Conservation (phyloP, 139 green algal genomes). For the Picochlorum sp. region DNA sequence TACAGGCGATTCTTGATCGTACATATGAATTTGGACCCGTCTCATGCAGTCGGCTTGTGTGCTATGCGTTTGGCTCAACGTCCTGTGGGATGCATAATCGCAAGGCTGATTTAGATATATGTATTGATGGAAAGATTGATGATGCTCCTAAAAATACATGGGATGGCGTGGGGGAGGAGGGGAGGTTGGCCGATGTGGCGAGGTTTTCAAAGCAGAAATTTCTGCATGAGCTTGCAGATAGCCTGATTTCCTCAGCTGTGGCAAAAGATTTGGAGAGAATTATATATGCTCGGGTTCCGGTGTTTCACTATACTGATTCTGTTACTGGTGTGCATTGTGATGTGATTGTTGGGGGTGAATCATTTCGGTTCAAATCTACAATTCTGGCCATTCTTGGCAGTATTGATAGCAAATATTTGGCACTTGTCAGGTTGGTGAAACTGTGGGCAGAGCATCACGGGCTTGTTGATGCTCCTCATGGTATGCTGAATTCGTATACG, state of each 20-base stretch:
- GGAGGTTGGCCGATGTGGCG: neutral
- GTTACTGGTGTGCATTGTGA: conserved; percentile 40
- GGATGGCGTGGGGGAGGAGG: neutral
- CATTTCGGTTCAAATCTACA: conserved; percentile 20
- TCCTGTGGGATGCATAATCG: neutral
- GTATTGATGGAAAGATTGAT: neutral
- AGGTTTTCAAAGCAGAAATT: conserved; percentile 5
- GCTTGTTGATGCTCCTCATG: conserved; percentile 57
- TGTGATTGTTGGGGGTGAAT: conserved; percentile 33
- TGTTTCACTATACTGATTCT: conserved; percentile 54
- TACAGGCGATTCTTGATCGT: neutral
- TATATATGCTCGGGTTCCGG: conserved; percentile 51
- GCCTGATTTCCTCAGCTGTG: neutral
- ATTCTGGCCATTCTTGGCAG: neutral
- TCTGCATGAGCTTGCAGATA: neutral
- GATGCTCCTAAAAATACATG: neutral
- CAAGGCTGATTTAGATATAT: neutral
- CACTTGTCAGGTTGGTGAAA: conserved; percentile 63
- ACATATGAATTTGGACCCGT: neutral
- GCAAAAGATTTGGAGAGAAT: conserved; percentile 17
- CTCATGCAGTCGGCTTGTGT: neutral
- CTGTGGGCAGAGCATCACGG: conserved; percentile 55
- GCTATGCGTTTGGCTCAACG: neutral
- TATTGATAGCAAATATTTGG: conserved; percentile 29
- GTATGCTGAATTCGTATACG: conserved; percentile 73